Evolutionary conservation across 257 asterid species (phyloP), one percentile per base, ranked within the genome.

Genomic region (Ilex asprella): DNA sequence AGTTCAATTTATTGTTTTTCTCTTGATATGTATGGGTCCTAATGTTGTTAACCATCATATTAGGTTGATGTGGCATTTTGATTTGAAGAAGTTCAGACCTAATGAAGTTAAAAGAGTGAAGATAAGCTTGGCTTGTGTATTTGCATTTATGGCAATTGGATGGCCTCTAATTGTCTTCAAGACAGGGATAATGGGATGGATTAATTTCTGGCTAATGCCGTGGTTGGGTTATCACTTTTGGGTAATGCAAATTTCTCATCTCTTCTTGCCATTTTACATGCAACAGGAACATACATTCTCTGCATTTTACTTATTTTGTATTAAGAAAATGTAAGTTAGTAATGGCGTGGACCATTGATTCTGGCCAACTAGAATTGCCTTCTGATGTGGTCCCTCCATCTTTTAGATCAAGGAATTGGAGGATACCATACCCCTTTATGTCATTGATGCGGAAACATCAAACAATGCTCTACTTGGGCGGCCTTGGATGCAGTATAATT

Each of bases 181-280:
- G 67, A 72, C 97, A 3, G 99, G 97, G 68, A 71, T 93, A 21
- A 13, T 77, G 31, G 99, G 99, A 63, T 93, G 99, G 99, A 55
- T 85, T 74, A 93, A 93, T 69, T 93, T 89, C 84, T 93, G 99
- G 97, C 68, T 93, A 74, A 87, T 93, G 94, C 99, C 97, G 1
- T 89, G 94, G 94, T 70, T 93, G 73, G 99, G 99, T 52, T 89
- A 93, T 82, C 97, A 93, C 74, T 93, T 93, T 69, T 93, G 96
- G 99, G 99, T 92, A 92, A 70, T 58, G 6, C 67, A 60, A 67
- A 55, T 30, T 64, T n/a, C 70, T 67, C n/a, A 51, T 51, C 55
- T 12, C 58, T 49, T 32, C 8, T 61, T 67, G 30, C 47, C 58
- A 12, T 58, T 41, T 47, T 56, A 16, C 69, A n/a, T 51, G 41